phyloP scores from a whole-genome alignment of 768 basidiomycete genomes.

The Mycena amicta region DNA sequence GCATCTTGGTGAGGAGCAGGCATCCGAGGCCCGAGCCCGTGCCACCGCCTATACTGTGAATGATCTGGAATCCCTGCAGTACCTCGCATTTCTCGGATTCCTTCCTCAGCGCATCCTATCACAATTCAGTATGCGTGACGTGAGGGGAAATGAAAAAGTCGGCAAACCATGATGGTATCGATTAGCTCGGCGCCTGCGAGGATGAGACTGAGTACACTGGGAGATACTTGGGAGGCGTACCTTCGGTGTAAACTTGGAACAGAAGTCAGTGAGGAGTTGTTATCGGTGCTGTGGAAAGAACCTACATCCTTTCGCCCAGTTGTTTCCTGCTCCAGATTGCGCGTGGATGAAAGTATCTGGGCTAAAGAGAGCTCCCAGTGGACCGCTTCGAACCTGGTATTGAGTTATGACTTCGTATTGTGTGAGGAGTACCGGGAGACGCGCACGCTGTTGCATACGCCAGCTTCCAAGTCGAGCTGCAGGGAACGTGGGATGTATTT shows the following conservation, averaged over 20 bases:
- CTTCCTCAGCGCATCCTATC: conserved; percentile 71
- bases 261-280: conserved; percentile 21
- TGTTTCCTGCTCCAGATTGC: conserved; percentile 77
- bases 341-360: conserved; percentile 84
- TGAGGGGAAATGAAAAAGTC: background rate
- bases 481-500: conserved; percentile 92
- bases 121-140: background rate
- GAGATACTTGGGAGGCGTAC: conserved; percentile 37
- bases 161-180: conserved; percentile 70
- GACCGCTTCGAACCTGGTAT: conserved; percentile 74
- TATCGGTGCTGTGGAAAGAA: conserved; percentile 13
- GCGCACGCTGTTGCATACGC: conserved; percentile 78
- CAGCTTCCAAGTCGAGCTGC: conserved; percentile 87
- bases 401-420: conserved; percentile 3
- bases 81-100: conserved; percentile 84
- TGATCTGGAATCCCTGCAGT: conserved; percentile 87
- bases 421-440: background rate
- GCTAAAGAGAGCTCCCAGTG: conserved; percentile 75
- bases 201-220: background rate
- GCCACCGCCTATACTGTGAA: conserved; percentile 91
- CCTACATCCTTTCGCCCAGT: conserved; percentile 95
- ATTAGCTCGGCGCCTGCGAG: conserved; percentile 83
- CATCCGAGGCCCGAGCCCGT: conserved; percentile 88
- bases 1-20: conserved; percentile 76
- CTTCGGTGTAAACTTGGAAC: conserved; percentile 81